Base-by-base conservation (phyloP, 2,329 filamentous ascomycete genomes). In the Xylaria sp. region DNA sequence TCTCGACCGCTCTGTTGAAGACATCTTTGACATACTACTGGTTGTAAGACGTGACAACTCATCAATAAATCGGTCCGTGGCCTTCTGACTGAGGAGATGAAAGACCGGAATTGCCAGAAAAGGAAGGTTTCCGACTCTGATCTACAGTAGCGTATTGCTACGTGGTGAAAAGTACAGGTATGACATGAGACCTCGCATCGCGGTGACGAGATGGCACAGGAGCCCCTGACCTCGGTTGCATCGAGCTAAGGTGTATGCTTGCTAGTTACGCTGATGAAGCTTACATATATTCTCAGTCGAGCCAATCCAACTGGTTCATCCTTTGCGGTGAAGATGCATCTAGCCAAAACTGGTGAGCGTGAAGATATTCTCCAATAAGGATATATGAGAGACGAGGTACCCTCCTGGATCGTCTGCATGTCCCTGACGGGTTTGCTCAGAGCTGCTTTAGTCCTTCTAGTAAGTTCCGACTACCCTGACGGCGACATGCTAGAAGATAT, bases 271-370 rank as follows among this genome's bases (percentile, higher is more conserved):
- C 15, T 15, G 5, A 12, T 3, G 39, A 46, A 60, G 23, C 25
- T 4, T 31, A 48, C n/a, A 12, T 28, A 39, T 60, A 2, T 12
- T 10, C 1, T 7, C 25, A 18, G 50, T 20, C 39, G 23, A 61
- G 46, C 7, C 3, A 34, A 20, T 23, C n/a, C 2, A 25, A 12
- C 7, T 1, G 31, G 10, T 10, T 28, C 10, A 13, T 9, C 44
- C 6, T 52, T 54, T 39, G 23, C n/a, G 1, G 18, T 9, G 37
- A 9, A 31, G 3, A 13, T 34, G 41, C 8, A 48, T 44, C 12
- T 13, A 28, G 37, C 61, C 51, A 68, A 65, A 57, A 23, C 41
- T 20, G 18, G 50, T 50, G 50, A 61, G 50, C 46, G n/a, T 55
- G 41, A 13, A 28, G 15, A 52, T 28, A 23, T 34, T 44, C n/a